phyloP scores from a whole-genome alignment of 768 basidiomycete genomes.

The Xerocomellus chrysenteron region DNA sequence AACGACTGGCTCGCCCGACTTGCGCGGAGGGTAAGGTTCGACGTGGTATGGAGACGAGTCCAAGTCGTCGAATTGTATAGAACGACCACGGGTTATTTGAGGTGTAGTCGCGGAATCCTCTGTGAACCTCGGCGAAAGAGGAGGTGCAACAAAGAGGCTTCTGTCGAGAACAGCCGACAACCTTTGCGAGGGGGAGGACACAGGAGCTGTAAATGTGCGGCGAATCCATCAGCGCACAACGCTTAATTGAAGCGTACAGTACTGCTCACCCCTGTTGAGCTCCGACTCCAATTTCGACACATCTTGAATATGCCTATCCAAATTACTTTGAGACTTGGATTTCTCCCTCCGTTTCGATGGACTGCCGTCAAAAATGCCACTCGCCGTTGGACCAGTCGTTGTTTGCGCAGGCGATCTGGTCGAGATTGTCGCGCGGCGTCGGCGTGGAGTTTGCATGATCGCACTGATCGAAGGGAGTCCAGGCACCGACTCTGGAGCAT shows the following conservation, averaged over 20 bases:
- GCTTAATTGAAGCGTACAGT: not conserved
- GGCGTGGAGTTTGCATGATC: slow-evolving; percentile 35
- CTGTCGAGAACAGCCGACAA: slow-evolving; percentile 70
- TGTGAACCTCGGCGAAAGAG: slow-evolving; percentile 36
- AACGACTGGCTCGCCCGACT: slow-evolving; percentile 33
- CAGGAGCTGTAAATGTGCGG: slow-evolving; percentile 28
- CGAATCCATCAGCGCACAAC: slow-evolving; percentile 3
- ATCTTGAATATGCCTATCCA: slow-evolving; percentile 67
- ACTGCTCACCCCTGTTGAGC: slow-evolving; percentile 55
- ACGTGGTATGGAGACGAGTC: slow-evolving; percentile 62
- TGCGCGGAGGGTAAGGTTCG: slow-evolving; percentile 59
- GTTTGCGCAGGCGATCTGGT: slow-evolving; percentile 55
- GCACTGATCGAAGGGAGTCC: slow-evolving; percentile 17
- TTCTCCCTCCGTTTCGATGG: slow-evolving; percentile 68
- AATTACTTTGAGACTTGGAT: slow-evolving; percentile 62
- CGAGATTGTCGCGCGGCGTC: slow-evolving; percentile 65
- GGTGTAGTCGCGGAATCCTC: slow-evolving; percentile 37
- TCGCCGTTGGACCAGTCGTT: slow-evolving; percentile 20
- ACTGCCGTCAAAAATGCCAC: slow-evolving; percentile 42
- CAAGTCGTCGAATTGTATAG: slow-evolving; percentile 41
- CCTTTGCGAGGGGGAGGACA: slow-evolving; percentile 43
- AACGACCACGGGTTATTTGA: slow-evolving; percentile 9
- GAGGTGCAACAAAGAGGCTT: slow-evolving; percentile 63
- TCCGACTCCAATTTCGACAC: slow-evolving; percentile 64
- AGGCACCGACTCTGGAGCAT: slow-evolving; percentile 19